phyloP scores from a whole-genome alignment of 768 basidiomycete genomes.

The Sporobolomyces roseus region DNA sequence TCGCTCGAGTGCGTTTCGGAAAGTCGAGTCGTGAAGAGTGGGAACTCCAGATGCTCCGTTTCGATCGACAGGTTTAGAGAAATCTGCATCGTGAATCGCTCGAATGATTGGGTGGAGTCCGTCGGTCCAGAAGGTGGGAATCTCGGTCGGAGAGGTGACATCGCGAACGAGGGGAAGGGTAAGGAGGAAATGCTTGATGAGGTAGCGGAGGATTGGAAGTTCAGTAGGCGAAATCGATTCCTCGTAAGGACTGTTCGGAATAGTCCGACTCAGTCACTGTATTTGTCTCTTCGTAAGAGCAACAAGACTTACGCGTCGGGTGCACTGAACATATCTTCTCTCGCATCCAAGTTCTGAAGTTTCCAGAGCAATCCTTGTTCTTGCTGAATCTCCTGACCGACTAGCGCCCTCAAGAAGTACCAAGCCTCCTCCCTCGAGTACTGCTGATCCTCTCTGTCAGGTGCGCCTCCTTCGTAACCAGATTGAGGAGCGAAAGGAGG shows the following conservation, averaged over 20 bases:
- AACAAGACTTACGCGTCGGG: neutral
- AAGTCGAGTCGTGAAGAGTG: neutral
- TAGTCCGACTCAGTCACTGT: neutral
- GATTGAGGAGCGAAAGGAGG: no score
- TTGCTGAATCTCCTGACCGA: slow-evolving; percentile 27
- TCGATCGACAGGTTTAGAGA: slow-evolving; percentile 29
- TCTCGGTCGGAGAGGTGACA: neutral
- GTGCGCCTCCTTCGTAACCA: neutral
- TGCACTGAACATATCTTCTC: neutral
- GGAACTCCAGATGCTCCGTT: neutral
- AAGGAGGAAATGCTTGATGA: slow-evolving; percentile 40
- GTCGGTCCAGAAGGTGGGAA: slow-evolving; percentile 31
- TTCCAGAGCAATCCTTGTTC: slow-evolving; percentile 31
- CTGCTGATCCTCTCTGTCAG: neutral
- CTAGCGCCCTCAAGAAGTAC: slow-evolving; percentile 28
- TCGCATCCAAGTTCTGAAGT: slow-evolving; percentile 14
- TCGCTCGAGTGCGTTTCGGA: slow-evolving; percentile 28
- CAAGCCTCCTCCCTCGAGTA: slow-evolving; percentile 25
- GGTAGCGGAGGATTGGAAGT: slow-evolving; percentile 33
- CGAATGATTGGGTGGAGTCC: slow-evolving; percentile 30
- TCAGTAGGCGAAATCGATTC: slow-evolving; percentile 20
- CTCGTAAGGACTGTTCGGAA: neutral
- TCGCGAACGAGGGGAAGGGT: slow-evolving; percentile 39
- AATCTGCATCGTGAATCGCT: slow-evolving; percentile 21
- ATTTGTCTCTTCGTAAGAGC: no score